These are phyloP conservation scores for Singerocomus inundabilis DNA, from an alignment of 1,284 basidiomycete genomes.

Conservation along the genomic window DNA sequence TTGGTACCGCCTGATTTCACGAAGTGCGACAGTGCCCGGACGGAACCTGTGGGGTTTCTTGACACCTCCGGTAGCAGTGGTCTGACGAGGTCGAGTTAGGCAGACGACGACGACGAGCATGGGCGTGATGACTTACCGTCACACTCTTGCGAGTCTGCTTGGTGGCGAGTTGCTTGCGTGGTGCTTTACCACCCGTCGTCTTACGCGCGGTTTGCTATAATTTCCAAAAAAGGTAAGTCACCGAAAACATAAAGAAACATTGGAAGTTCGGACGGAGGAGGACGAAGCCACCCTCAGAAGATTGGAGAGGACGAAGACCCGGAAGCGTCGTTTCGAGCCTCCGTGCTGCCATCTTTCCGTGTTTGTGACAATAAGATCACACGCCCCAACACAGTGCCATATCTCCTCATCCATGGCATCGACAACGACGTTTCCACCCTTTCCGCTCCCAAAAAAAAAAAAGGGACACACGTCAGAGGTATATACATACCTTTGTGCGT, in stretches of 20 bases:
- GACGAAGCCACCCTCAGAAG: constrained; percentile 9
- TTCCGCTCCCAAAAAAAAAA: constrained; percentile 2
- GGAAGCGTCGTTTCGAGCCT: constrained; percentile 27
- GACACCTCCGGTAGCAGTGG: constrained; percentile 66
- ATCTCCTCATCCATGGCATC: constrained; percentile 8
- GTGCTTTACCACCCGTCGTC: constrained; percentile 64
- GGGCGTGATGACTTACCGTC: constrained; percentile 8
- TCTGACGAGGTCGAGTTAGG: constrained; percentile 37
- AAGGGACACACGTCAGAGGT: background rate
- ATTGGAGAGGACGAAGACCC: no score
- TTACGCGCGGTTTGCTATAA: constrained; percentile 63
- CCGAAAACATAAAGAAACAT: constrained; percentile 30
- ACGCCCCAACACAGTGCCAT: constrained; percentile 3
- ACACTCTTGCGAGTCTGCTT: constrained; percentile 53
- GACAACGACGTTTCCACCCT: constrained; percentile 1
- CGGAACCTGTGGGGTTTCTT: constrained; percentile 76
- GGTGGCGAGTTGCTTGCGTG: constrained; percentile 67
- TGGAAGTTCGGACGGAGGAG: constrained; percentile 22
- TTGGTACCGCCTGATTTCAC: constrained; percentile 85
- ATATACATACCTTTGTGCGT: constrained; percentile 28
- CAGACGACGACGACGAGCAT: background rate
- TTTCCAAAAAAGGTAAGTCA: constrained; percentile 44
- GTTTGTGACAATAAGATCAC: constrained; percentile 17
- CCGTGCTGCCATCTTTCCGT: constrained; percentile 22
- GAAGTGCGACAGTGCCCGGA: constrained; percentile 74